A percentile compares a stretch with the other conserved stretches of the same genome.
Conservation (phyloP, 306 rosid species). For the Comarum palustre region DNA sequence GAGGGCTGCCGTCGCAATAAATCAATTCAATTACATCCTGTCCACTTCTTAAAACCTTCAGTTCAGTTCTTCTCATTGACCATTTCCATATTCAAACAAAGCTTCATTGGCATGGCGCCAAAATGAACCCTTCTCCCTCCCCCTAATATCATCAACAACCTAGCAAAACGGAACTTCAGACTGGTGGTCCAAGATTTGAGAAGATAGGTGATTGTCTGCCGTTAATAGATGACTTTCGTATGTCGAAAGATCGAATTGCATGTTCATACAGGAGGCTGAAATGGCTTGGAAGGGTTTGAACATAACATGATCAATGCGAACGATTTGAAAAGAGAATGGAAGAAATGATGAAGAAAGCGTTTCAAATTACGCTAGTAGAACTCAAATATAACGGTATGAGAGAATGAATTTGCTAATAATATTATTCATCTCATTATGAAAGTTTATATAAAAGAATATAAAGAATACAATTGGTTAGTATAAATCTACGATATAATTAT, state of each 20-base stretch:
- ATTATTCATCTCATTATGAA: too few relatives aligned
- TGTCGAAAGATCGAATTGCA: background rate
- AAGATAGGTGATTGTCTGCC: background rate
- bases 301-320: background rate
- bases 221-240: background rate
- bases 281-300: background rate
- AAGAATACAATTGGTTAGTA: too few relatives aligned
- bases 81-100: background rate
- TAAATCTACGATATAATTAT: too few relatives aligned
- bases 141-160: slow-evolving; percentile 1
- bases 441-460: too few relatives aligned
- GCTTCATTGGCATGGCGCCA: background rate
- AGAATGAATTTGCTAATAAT: too few relatives aligned
- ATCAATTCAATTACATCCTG: background rate
- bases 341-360: background rate
- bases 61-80: background rate
- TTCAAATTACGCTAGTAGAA: too few relatives aligned
- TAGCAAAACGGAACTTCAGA: slow-evolving; percentile 3
- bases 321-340: background rate
- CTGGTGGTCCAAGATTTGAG: background rate
- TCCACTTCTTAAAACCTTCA: background rate
- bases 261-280: background rate
- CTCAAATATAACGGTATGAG: too few relatives aligned
- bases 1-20: slow-evolving; percentile 4
- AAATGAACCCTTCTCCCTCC: background rate